Conservation (phyloP, 2,329 filamentous ascomycete species). For the Chaetomiaceae sp. region DNA sequence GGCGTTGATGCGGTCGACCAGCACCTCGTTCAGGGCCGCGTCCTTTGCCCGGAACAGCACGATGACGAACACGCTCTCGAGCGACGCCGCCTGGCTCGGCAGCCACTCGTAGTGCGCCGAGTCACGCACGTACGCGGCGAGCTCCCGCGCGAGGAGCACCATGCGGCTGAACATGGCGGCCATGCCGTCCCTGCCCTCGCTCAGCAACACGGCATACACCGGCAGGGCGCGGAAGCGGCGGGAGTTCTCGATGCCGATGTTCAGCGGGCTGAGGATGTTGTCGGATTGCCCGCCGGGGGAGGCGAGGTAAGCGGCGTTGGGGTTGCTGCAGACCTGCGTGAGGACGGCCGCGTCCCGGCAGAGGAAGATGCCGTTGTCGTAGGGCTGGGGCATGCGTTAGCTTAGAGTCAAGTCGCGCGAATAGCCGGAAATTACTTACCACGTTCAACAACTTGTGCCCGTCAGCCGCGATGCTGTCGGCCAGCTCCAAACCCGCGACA, state of each 20-base stretch:
- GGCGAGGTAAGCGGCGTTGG: constrained; percentile 75
- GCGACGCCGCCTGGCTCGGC: constrained; percentile 36
- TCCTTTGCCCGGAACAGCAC: constrained; percentile 73
- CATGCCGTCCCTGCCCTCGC: constrained; percentile 67
- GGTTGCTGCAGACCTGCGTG: constrained; percentile 67
- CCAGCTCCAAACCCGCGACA: constrained; percentile 65
- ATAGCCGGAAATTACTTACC: constrained; percentile 36
- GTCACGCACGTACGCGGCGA: constrained; percentile 57
- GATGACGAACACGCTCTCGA: constrained; percentile 55
- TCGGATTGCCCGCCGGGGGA: constrained; percentile 29
- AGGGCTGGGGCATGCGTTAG: constrained; percentile 52
- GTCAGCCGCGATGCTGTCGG: constrained; percentile 81
- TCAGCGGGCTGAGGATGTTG: constrained; percentile 70
- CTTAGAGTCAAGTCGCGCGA: not conserved
- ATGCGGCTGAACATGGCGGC: constrained; percentile 64
- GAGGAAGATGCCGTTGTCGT: constrained; percentile 88
- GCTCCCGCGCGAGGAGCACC: constrained; percentile 60
- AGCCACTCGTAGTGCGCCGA: constrained; percentile 62
- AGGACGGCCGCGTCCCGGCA: constrained; percentile 57
- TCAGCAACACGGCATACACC: constrained; percentile 71
- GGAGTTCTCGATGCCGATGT: constrained; percentile 86
- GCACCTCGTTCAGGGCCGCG: constrained; percentile 52
- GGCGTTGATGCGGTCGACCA: constrained; percentile 69
- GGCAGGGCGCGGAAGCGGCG: constrained; percentile 86
- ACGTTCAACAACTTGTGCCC: constrained; percentile 92